phyloP scores from a whole-genome alignment of 495 filamentous ascomycete species.

The Friedmanniomyces endolithicus region DNA sequence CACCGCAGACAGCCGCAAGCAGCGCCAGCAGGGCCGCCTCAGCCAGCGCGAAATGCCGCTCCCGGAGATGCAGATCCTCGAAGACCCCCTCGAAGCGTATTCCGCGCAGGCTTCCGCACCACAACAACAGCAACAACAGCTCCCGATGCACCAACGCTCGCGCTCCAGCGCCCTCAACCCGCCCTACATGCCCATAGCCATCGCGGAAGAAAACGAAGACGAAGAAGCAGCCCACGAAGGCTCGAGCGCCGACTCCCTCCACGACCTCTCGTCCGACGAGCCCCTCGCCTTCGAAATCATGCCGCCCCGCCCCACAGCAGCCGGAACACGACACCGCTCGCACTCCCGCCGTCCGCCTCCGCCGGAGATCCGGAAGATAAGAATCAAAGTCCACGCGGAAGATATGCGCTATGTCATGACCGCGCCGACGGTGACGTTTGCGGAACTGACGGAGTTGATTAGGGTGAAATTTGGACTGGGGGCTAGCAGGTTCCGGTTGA shows the following conservation, averaged over 20 bases:
- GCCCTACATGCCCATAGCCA: slow-evolving; percentile 1
- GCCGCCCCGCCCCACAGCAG: slow-evolving; percentile 22
- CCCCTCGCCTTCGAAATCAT: slow-evolving; percentile 82
- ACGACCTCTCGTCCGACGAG: slow-evolving; percentile 47
- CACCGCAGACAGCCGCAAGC: slow-evolving; percentile 23
- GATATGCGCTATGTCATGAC: slow-evolving; percentile 95
- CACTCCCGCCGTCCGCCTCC: slow-evolving; percentile 27
- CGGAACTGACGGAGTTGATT: slow-evolving; percentile 62
- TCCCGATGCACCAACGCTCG: slow-evolving; percentile 2
- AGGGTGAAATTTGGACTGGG: slow-evolving; percentile 71
- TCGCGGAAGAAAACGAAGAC: slow-evolving; percentile 27
- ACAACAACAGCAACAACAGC: neutral
- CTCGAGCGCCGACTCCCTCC: slow-evolving; percentile 49
- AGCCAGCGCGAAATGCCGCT: neutral
- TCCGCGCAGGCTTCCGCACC: neutral
- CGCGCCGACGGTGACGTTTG: slow-evolving; percentile 54
- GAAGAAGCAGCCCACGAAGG: slow-evolving; percentile 57
- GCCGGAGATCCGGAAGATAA: slow-evolving; percentile 47
- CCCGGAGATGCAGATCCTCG: slow-evolving; percentile 8
- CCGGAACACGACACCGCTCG: slow-evolving; percentile 21
- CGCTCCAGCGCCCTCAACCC: slow-evolving; percentile 10
- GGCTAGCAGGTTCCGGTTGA: slow-evolving; percentile 56
- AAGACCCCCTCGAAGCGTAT: slow-evolving; percentile 15
- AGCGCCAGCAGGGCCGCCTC: neutral
- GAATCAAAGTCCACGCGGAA: slow-evolving; percentile 81